phyloP scores from a whole-genome alignment of 2,329 filamentous ascomycete species.

The Colletotrichum lentis region DNA sequence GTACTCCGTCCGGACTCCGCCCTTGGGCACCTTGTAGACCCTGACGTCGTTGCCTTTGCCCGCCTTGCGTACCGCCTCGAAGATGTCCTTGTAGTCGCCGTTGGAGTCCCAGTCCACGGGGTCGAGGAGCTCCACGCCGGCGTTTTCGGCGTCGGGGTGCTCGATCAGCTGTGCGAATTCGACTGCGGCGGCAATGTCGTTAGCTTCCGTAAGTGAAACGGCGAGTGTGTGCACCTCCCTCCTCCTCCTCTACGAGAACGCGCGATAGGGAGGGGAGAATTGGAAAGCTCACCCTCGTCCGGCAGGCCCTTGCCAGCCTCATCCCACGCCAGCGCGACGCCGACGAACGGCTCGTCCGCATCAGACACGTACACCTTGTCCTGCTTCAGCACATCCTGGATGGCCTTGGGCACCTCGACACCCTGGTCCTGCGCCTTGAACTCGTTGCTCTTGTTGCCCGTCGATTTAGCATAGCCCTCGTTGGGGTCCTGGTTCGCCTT shows the following conservation, averaged over 20 bases:
- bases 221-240: too few species aligned
- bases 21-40: slow-evolving; percentile 75
- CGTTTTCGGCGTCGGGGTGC: slow-evolving; percentile 61
- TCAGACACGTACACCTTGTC: slow-evolving; percentile 79
- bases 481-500: slow-evolving; percentile 85
- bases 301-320: slow-evolving; percentile 62
- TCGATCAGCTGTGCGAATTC: slow-evolving; percentile 75
- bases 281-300: slow-evolving; percentile 63
- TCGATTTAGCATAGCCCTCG: slow-evolving; percentile 57
- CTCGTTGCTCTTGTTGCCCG: slow-evolving; percentile 42
- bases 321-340: slow-evolving; percentile 72
- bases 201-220: not conserved
- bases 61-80: slow-evolving; percentile 73
- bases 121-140: slow-evolving; percentile 71
- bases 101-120: slow-evolving; percentile 76
- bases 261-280: not conserved
- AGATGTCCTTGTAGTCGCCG: slow-evolving; percentile 73
- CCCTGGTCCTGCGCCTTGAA: slow-evolving; percentile 64
- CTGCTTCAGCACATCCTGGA: slow-evolving; percentile 60
- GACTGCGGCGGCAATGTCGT: slow-evolving; percentile 17
- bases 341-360: slow-evolving; percentile 84
- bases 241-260: not conserved
- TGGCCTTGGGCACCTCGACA: slow-evolving; percentile 66
- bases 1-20: slow-evolving; percentile 75
- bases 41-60: slow-evolving; percentile 72